These are phyloP conservation scores for Hypoxylon sp. DNA, from an alignment of 2,329 filamentous ascomycete species.

Conservation along the genomic window DNA sequence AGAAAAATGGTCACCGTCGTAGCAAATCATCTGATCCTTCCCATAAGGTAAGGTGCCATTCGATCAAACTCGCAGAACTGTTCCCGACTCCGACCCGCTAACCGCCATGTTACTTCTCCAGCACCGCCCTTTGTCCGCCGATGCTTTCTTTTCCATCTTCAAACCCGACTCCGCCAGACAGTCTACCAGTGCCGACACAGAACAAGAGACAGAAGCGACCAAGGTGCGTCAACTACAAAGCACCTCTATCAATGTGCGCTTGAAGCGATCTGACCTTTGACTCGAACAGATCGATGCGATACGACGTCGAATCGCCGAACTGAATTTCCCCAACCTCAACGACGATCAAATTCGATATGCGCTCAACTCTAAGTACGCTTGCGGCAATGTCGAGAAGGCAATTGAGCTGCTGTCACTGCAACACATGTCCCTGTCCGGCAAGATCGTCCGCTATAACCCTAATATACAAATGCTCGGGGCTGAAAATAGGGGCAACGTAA, in stretches of 20 bases:
- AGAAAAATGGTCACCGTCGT: conserved; percentile 70
- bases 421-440: conserved; percentile 83
- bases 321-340: conserved; percentile 60
- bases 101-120: conserved; percentile 45
- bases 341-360: conserved; percentile 69
- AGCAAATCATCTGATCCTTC: conserved; percentile 67
- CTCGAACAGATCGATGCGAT: conserved; percentile 51
- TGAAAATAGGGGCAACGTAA: conserved; percentile 85
- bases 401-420: conserved; percentile 82
- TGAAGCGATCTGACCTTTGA: conserved; percentile 31
- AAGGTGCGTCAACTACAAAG: conserved; percentile 51
- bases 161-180: conserved; percentile 70
- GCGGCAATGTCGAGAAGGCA: conserved; percentile 78
- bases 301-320: conserved; percentile 50
- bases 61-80: conserved; percentile 21
- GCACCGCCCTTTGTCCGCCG: conserved; percentile 65
- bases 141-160: conserved; percentile 73
- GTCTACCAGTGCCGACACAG: conserved; percentile 59
- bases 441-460: conserved; percentile 80
- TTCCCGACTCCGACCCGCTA: conserved; percentile 16
- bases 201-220: conserved; percentile 60
- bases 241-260: conserved; percentile 1
- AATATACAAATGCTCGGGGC: conserved; percentile 81
- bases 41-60: conserved; percentile 59
- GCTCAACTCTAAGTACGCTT: conserved; percentile 72